Evolutionary conservation across 441 rosid genomes (phyloP), one percentile per base, ranked within the genome.

Genomic region (Jatropha multifida): DNA sequence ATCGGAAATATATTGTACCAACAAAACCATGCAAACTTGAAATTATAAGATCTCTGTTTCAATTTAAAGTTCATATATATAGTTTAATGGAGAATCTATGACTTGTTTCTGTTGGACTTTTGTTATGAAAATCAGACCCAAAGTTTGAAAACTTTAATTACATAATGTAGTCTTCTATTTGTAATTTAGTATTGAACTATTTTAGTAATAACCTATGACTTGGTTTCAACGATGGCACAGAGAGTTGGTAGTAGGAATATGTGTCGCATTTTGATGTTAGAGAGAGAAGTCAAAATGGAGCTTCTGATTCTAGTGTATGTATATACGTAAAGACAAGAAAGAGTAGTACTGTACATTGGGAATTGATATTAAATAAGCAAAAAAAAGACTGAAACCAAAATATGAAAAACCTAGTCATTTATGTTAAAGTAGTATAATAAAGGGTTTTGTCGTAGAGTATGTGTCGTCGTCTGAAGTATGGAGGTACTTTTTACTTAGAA

Each of bases 261-360:
- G 84, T 81, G 90, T 85, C 84, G 76, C 37, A 59, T 77, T 41
- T 80, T 55, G 18, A 66, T 67, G 70, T 69, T 63, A 51, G 44
- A 37, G 40, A 42, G 32, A 54, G 71, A 85, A 86, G 86, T 86
- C 85, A 86, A 85, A 76, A 73, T 52, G 76, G 76, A 68, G 76
- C 66, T 71, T 81, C 76, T 67, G 75, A 44, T 72, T 74, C 65
- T 27, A 13, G 17, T 40, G 44, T 40, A 32, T 46, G 56, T 62
- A 40, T 32, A 15, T 46, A 7, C 6, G 32, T 32, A 32, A 32
- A 32, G 32, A 32, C 32, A 32, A 32, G 32, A 32, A 32, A 32
- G 32, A 32, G 32, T 32, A 32, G 32, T 32, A 32, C 32, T 23
- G 27, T 20, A 62, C 59, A 2, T 71, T 41, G 81, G 81, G 69